These are phyloP conservation scores for Cryptococcus sp. DNA, from an alignment of 1,284 basidiomycete species.

Conservation along the genomic window DNA sequence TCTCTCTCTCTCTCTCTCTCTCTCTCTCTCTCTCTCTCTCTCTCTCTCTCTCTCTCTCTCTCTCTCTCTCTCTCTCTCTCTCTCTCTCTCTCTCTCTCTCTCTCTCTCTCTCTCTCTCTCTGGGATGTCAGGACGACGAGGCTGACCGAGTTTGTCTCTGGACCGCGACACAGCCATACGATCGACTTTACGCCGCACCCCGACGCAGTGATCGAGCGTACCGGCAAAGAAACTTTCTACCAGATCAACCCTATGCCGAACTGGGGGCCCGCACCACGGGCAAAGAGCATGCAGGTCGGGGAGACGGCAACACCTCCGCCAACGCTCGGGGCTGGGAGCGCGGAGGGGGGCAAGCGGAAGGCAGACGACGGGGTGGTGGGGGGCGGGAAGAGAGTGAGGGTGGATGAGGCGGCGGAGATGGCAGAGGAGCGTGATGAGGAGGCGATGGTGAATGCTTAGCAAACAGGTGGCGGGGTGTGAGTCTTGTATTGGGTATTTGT, in stretches of 20 bases:
- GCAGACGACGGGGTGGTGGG: slow-evolving; percentile 1
- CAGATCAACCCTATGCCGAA: slow-evolving; percentile 85
- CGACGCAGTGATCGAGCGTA: slow-evolving; percentile 54
- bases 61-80: too few relatives aligned
- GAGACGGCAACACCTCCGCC: not conserved
- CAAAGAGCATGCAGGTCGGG: slow-evolving; percentile 24
- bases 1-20: not conserved
- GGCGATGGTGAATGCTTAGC: slow-evolving; percentile 16
- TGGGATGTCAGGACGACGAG: not conserved
- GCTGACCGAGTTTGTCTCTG: not conserved
- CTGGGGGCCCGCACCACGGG: slow-evolving; percentile 71
- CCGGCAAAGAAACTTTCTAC: slow-evolving; percentile 73
- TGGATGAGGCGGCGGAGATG: slow-evolving; percentile 1
- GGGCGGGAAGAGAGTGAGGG: slow-evolving; percentile 11
- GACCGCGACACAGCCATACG: slow-evolving; percentile 54
- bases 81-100: too few relatives aligned
- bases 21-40: not conserved
- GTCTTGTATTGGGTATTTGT: too few relatives aligned
- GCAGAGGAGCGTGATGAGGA: slow-evolving; percentile 11
- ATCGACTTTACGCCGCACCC: slow-evolving; percentile 74
- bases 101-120: too few relatives aligned
- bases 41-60: too few relatives aligned
- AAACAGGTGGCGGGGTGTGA: too few relatives aligned
- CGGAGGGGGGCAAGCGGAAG: slow-evolving; percentile 5
- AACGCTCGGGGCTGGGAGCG: not conserved